Evolutionary conservation across 495 filamentous ascomycete species (phyloP).

Genomic region (Emericellopsis terricola): DNA sequence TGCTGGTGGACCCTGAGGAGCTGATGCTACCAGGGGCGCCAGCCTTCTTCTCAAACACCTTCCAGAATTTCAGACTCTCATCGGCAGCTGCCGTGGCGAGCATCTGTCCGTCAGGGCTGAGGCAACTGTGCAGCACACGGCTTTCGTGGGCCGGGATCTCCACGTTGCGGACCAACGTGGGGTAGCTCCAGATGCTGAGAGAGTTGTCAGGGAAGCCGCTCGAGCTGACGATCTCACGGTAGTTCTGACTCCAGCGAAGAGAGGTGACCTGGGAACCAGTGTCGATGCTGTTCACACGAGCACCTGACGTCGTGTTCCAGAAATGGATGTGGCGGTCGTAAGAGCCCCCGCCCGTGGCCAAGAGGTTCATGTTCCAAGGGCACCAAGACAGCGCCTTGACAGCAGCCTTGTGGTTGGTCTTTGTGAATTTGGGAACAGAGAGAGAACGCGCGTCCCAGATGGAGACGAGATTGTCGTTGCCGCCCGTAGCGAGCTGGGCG

Average conservation of each 20-base stretch:
- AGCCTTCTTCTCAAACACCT: constrained; percentile 95
- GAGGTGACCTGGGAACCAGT: constrained; percentile 94
- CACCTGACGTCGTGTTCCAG: constrained; percentile 97
- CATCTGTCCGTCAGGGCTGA: constrained; percentile 95
- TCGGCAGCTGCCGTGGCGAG: constrained; percentile 90
- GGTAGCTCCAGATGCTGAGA: constrained; percentile 96
- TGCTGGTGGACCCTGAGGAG: constrained; percentile 33
- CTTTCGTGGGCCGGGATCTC: constrained; percentile 99
- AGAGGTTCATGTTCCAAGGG: constrained; percentile 93
- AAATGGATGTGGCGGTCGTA: constrained; percentile 98
- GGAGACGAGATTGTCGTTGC: constrained; percentile 95
- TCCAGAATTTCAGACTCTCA: constrained; percentile 99
- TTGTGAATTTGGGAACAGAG: constrained; percentile 88
- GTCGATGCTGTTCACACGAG: constrained; percentile 95
- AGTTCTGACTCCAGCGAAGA: constrained; percentile 85
- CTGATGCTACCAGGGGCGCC: constrained; percentile 41
- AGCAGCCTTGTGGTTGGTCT: constrained; percentile 97
- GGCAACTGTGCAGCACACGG: constrained; percentile 79
- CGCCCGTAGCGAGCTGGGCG: constrained; percentile 88
- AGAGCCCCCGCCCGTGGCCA: constrained; percentile 89
- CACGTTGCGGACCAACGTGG: constrained; percentile 84
- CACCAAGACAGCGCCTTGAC: constrained; percentile 98
- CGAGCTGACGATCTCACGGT: constrained; percentile 94
- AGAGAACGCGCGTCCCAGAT: constrained; percentile 97
- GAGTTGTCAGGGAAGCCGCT: constrained; percentile 98